Conservation (phyloP, 2,329 filamentous ascomycete species). For the Penicillium sp. region DNA sequence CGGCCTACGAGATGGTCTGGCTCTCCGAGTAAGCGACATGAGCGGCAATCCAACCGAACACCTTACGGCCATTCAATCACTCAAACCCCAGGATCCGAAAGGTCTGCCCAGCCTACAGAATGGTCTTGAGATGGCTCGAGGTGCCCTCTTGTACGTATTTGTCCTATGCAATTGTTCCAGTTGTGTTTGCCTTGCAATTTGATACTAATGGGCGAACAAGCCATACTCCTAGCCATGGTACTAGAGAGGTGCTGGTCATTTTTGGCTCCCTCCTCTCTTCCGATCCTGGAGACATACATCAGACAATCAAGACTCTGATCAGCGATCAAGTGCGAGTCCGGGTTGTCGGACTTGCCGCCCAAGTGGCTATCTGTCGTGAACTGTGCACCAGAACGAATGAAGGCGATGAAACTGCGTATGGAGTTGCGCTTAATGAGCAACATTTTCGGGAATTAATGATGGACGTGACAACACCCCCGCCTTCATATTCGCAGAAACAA, state of each 20-base stretch:
- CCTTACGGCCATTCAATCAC: constrained; percentile 68
- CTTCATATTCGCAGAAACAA: constrained; percentile 63
- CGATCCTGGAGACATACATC: constrained; percentile 92
- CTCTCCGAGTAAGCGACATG: constrained; percentile 81
- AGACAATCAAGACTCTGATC: constrained; percentile 77
- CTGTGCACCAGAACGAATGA: constrained; percentile 84
- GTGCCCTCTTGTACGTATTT: constrained; percentile 70
- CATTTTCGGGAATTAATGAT: constrained; percentile 90
- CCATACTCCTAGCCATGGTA: constrained; percentile 89
- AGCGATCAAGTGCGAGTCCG: constrained; percentile 81
- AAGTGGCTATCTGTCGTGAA: constrained; percentile 88
- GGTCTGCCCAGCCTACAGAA: constrained; percentile 86
- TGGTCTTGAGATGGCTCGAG: constrained; percentile 90
- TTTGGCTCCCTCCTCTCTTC: constrained; percentile 87
- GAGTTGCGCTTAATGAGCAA: constrained; percentile 79
- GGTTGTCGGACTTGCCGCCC: constrained; percentile 85
- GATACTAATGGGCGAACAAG: constrained; percentile 40
- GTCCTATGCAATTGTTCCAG: not conserved
- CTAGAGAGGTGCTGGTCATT: constrained; percentile 85
- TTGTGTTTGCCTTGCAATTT: not conserved
- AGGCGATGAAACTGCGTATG: constrained; percentile 69
- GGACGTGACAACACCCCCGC: constrained; percentile 82
- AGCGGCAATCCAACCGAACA: constrained; percentile 89
- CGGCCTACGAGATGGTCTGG: constrained; percentile 89
- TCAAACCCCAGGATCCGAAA: constrained; percentile 66